Conservation (phyloP, 176 grass and related monocot genomes). For the Aegilops umbellulata region DNA sequence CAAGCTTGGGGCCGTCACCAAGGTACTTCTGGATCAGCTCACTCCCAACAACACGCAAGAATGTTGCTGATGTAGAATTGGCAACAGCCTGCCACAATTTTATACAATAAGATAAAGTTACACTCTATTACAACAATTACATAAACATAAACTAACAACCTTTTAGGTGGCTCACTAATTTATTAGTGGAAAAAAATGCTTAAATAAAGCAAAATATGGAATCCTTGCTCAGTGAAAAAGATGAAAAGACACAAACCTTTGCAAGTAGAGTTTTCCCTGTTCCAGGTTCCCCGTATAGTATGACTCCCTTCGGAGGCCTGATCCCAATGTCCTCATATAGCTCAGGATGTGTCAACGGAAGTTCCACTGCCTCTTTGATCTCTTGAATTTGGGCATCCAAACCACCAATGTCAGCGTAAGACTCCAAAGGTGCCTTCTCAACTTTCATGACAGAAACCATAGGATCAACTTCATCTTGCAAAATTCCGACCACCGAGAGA, state of each 20-base stretch:
- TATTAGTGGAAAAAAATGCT: background rate
- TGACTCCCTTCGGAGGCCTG: slow-evolving; percentile 83
- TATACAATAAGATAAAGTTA: background rate
- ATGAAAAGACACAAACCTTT: slow-evolving; percentile 45
- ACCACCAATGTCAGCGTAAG: slow-evolving; percentile 81
- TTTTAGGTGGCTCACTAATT: background rate
- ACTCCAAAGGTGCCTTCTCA: slow-evolving; percentile 78
- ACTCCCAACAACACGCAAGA: slow-evolving; percentile 86
- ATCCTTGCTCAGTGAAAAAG: background rate
- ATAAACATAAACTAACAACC: background rate
- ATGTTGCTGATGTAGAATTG: slow-evolving; percentile 85
- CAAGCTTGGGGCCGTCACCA: slow-evolving; percentile 82
- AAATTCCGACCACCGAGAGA: slow-evolving; percentile 79
- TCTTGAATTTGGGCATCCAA: slow-evolving; percentile 90
- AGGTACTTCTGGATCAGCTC: slow-evolving; percentile 89
- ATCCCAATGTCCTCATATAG: slow-evolving; percentile 88
- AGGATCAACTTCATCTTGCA: slow-evolving; percentile 81
- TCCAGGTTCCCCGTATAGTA: slow-evolving; percentile 77
- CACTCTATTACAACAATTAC: background rate
- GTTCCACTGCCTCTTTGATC: slow-evolving; percentile 79
- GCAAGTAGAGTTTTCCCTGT: slow-evolving; percentile 88
- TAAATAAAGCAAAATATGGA: background rate
- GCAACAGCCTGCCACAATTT: slow-evolving; percentile 58
- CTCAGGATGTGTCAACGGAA: slow-evolving; percentile 78
- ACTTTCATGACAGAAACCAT: slow-evolving; percentile 94